These are phyloP conservation scores for Tetrahymena thermophila DNA, from an alignment of 73 alveolate genomes.

Conservation along the genomic window DNA sequence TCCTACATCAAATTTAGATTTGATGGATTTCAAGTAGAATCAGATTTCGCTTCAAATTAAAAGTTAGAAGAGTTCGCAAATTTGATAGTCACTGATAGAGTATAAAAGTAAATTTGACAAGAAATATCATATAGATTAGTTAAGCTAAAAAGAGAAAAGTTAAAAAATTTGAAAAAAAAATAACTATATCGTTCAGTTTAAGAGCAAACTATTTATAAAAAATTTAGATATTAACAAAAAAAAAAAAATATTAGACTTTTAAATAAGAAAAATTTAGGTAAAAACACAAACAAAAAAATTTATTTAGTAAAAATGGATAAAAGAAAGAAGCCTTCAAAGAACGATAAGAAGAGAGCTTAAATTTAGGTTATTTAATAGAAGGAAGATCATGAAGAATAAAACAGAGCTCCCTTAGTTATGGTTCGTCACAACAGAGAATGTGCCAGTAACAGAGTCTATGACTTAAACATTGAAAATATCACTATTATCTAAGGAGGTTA, in stretches of 20 bases:
- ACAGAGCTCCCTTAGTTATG: background rate
- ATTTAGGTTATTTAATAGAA: background rate
- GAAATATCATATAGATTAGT: background rate
- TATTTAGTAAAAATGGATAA: background rate
- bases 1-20: background rate
- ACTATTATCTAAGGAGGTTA: background rate
- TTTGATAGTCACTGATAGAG: background rate
- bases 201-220: background rate
- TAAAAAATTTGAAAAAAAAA: background rate
- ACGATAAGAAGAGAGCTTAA: background rate
- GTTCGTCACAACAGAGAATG: constrained; percentile 1
- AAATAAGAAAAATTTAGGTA: background rate
- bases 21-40: background rate
- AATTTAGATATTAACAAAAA: background rate
- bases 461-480: background rate
- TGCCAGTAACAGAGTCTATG: background rate
- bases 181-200: background rate
- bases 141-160: background rate
- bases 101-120: background rate
- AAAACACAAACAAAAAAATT: background rate
- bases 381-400: background rate
- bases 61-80: background rate
- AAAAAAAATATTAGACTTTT: background rate
- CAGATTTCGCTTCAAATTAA: background rate
- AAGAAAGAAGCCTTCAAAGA: background rate